A percentile compares a stretch with the other conserved stretches of the same genome.
phyloP scores from a whole-genome alignment of 2,329 filamentous ascomycete genomes.

The Didymella glomerata region DNA sequence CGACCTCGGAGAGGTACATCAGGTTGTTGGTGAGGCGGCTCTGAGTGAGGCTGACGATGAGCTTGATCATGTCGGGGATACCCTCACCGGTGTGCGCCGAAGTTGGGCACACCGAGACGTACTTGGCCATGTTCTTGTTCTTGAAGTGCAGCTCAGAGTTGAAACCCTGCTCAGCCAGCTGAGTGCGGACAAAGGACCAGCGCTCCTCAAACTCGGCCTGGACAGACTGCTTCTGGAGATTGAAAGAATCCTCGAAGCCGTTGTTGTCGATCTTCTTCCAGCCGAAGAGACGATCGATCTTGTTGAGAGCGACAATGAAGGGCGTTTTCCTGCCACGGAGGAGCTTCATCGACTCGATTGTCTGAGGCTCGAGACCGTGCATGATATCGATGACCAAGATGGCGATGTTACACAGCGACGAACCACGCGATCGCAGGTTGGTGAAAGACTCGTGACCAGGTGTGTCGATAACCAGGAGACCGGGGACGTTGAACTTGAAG shows the following conservation, averaged over 20 bases:
- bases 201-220: slow-evolving; percentile 94
- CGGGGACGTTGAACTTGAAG: slow-evolving; percentile 97
- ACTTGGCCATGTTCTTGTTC: slow-evolving; percentile 95
- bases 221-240: slow-evolving; percentile 88
- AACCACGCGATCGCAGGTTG: slow-evolving; percentile 94
- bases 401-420: slow-evolving; percentile 98
- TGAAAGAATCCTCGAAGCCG: slow-evolving; percentile 91
- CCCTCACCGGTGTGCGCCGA: slow-evolving; percentile 99
- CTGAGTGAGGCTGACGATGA: slow-evolving; percentile 89
- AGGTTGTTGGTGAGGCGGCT: slow-evolving; percentile 96
- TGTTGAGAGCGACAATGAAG: slow-evolving; percentile 98
- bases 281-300: slow-evolving; percentile 98
- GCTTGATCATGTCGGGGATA: slow-evolving; percentile 98
- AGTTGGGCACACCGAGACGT: slow-evolving; percentile 95
- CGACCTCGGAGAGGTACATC: slow-evolving; percentile 98
- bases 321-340: slow-evolving; percentile 93
- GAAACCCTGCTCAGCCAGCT: slow-evolving; percentile 96
- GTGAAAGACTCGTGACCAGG: slow-evolving; percentile 99
- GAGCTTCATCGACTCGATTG: slow-evolving; percentile 94
- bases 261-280: slow-evolving; percentile 99
- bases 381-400: slow-evolving; percentile 99
- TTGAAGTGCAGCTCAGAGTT: slow-evolving; percentile 97
- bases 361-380: slow-evolving; percentile 98
- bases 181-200: slow-evolving; percentile 88
- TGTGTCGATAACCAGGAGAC: slow-evolving; percentile 95